phyloP scores from a whole-genome alignment of 129 eudicot genomes.

The Arctium lappa region DNA sequence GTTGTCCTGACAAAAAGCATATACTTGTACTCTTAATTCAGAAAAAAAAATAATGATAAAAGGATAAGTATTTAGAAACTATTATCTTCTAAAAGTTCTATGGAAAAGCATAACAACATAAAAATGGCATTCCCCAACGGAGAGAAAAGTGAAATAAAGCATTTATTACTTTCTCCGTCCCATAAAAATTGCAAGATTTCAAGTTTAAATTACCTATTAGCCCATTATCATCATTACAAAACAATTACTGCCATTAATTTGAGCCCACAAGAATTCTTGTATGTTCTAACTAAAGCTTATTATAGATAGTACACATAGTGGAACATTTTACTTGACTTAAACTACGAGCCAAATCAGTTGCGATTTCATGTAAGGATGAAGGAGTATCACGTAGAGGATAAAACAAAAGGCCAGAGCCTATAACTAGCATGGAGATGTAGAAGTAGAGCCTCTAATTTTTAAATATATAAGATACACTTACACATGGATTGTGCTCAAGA shows the following conservation, averaged over 20 bases:
- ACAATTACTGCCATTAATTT: background rate
- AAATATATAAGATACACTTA: slow-evolving; percentile 36
- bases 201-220: background rate
- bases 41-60: too few relatives aligned
- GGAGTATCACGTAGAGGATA: background rate
- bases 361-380: background rate
- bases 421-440: background rate
- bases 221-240: background rate
- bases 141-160: background rate
- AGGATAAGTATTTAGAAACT: too few relatives aligned
- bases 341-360: background rate
- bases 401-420: background rate
- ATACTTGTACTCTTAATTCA: too few relatives aligned
- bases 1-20: too few relatives aligned
- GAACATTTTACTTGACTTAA: background rate
- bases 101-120: background rate
- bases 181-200: background rate
- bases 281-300: background rate
- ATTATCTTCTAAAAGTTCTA: too few relatives aligned
- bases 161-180: background rate
- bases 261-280: background rate
- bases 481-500: slow-evolving; percentile 98
- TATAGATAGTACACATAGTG: background rate
- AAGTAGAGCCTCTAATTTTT: background rate
- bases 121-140: background rate